phyloP scores from a whole-genome alignment of 2,329 filamentous ascomycete genomes.

The Moelleriella libera region DNA sequence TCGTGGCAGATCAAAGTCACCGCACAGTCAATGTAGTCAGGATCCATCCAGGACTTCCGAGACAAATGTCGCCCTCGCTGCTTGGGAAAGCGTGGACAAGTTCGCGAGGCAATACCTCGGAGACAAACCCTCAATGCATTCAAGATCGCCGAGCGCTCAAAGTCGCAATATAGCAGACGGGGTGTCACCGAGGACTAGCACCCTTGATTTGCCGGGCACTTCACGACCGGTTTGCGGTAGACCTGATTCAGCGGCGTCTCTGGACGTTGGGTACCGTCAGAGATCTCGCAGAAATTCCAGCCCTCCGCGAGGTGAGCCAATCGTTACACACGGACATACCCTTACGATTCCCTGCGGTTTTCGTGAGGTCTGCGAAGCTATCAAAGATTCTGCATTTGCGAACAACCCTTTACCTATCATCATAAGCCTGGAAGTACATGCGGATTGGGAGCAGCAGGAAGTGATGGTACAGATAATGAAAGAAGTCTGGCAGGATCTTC shows the following conservation, averaged over 20 bases:
- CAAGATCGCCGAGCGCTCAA: conserved; percentile 24
- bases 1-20: conserved; percentile 20
- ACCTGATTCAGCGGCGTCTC: conserved; percentile 11
- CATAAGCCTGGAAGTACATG: conserved; percentile 85
- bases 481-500: conserved; percentile 64
- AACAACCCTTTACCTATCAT: conserved; percentile 70
- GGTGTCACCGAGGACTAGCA: conserved; percentile 17
- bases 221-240: conserved; percentile 16
- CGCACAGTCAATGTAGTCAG: conserved; percentile 28
- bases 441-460: conserved; percentile 68
- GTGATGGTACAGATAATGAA: conserved; percentile 91
- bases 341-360: conserved; percentile 78
- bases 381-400: conserved; percentile 66
- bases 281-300: conserved; percentile 1
- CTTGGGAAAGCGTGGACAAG: conserved; percentile 21
- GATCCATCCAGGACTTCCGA: conserved; percentile 31
- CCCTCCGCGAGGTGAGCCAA: conserved; percentile 46
- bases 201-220: conserved; percentile 12
- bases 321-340: conserved; percentile 73
- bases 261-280: too few species aligned
- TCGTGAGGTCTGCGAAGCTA: conserved; percentile 69
- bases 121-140: conserved; percentile 16
- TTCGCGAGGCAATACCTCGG: conserved; percentile 12
- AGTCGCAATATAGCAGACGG: conserved; percentile 15
- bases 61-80: conserved; percentile 27